Evolutionary conservation across 2,329 filamentous ascomycete species (phyloP), one percentile per base, ranked within the genome.

Genomic region (Aspergillus hortae): DNA sequence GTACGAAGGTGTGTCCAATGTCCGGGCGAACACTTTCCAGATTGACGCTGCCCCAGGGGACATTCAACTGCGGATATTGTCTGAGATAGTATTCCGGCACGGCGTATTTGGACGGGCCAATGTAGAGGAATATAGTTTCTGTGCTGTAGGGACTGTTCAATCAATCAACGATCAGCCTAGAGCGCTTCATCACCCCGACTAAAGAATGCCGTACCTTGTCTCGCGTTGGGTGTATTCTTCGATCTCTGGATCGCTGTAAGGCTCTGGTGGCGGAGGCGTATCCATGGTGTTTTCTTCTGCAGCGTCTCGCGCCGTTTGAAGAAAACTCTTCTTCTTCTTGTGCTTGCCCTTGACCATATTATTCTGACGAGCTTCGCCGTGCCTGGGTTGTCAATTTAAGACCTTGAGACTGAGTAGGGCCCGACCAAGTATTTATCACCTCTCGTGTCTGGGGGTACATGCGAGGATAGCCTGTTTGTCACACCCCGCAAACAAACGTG

Each of bases 1-100:
- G 49, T 6, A 51, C 40, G 10, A 51, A 32, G 11, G 49, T 51
- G 9, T 51, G 49, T 10, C 44, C 49, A 25, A 51, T 32, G 44
- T 47, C 49, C 2, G 30, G 33, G 38, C 47, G 17, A 30, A 51
- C 42, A 21, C 44, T 44, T 17, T 21, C 10, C 14, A 42, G 44
- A 17, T 43, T 19, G n/a, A 15, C 15, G n/a, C 7, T 15, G 32
- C 32, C 33, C 14, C 9, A 27, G 21, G 11, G 27, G 7, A 7
- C 1, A 3, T 21, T 25, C 14, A 51, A 32, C n/a, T 41, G 23
- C 1, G 44, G 36, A 30, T 46, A 51, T 33, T 38, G 44, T 1
- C 44, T 36, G 9, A 51, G 36, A 38, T 35, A 47, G 44, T 44
- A 51, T 12, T 51, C 44, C 1, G 44, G 49, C 36, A 51, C 33